Base-by-base conservation (phyloP, 345 rosid species). In the Diplotaxis tenuifolia region DNA sequence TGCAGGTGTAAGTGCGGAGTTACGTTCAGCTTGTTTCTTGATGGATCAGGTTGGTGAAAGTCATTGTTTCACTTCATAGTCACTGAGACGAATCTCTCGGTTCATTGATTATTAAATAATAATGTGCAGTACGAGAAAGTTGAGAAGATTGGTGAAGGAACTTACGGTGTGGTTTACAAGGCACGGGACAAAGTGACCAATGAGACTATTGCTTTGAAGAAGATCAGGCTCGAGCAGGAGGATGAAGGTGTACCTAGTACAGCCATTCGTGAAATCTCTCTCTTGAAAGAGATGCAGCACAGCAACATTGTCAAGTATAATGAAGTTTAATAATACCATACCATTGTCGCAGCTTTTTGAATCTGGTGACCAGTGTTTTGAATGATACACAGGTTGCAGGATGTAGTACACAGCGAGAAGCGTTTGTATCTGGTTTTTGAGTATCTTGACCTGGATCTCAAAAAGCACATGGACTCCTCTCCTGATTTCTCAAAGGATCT, bases 241-340 rank as follows among this genome's bases (percentile, higher is more conserved):
- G 98, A 94, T 66, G 98, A 94, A 78, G 98, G 98, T 59, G 98
- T 94, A 2, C 98, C 98, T 10, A 94, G 98, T 85, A 94, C 98
- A 9, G 97, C 98, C 1, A 94, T 94, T 29, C 80, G 98, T 72
- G 97, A 94, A 74, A 94, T 94, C 74, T 94, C 98, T 15, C 89
- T 94, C 74, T 71, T 91, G 87, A 94, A 94, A 79, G 98, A 94
- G 82, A 94, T 94, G 96, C 97, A 94, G 75, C 98, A 94, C 42
- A 96, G 89, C 61, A 91, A 94, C 79, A 91, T 91, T 74, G 98
- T 94, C 67, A 89, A 89, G 98, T 89, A 78, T 66, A 25, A 25
- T 25, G 70, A 34, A 62, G 60, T 52, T 62, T 5, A 5, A 5
- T 5, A 9, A 53, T 28, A 34, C 74, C n/a, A 53, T 28, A 34